phyloP scores from a whole-genome alignment of 805 yeast genomes.

The Teunomyces funiuensis region DNA sequence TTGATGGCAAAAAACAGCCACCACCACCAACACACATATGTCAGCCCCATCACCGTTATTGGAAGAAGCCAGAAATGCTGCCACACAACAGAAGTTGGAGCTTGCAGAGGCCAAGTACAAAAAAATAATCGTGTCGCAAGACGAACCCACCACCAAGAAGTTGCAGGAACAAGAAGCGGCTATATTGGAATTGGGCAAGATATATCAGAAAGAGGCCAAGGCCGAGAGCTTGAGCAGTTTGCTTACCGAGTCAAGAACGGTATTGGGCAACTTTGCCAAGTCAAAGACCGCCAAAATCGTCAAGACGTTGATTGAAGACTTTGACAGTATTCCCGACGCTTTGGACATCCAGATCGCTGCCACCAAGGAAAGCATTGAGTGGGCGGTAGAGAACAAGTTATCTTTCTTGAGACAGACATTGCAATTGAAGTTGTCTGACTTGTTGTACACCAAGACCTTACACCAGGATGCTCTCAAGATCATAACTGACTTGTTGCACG shows the following conservation, averaged over 20 bases:
- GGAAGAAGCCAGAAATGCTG: constrained; percentile 63
- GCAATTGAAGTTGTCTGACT: constrained; percentile 76
- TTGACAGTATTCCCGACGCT: constrained; percentile 61
- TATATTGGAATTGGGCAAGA: constrained; percentile 70
- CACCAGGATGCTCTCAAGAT: constrained; percentile 72
- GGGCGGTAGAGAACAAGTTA: constrained; percentile 84
- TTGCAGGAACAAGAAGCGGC: constrained; percentile 59
- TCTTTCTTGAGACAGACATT: constrained; percentile 85
- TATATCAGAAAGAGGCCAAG: constrained; percentile 55
- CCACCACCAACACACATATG: constrained; percentile 14
- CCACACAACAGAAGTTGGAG: constrained; percentile 44
- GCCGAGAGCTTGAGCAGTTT: constrained; percentile 56
- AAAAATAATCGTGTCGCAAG: constrained; percentile 39
- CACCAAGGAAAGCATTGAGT: constrained; percentile 76
- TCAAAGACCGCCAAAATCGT: constrained; percentile 93
- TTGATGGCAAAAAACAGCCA: constrained; percentile 9
- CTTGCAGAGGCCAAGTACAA: constrained; percentile 63
- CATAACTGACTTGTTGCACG: constrained; percentile 69
- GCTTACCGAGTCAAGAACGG: constrained; percentile 63
- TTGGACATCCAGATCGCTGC: constrained; percentile 70
- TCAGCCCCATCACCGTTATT: constrained; percentile 30
- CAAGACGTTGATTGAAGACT: constrained; percentile 73
- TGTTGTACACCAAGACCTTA: constrained; percentile 63
- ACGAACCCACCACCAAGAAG: constrained; percentile 21
- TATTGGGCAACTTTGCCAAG: constrained; percentile 82